phyloP scores from a whole-genome alignment of 83 land plant species.

The Diphasiastrum complanatum region DNA sequence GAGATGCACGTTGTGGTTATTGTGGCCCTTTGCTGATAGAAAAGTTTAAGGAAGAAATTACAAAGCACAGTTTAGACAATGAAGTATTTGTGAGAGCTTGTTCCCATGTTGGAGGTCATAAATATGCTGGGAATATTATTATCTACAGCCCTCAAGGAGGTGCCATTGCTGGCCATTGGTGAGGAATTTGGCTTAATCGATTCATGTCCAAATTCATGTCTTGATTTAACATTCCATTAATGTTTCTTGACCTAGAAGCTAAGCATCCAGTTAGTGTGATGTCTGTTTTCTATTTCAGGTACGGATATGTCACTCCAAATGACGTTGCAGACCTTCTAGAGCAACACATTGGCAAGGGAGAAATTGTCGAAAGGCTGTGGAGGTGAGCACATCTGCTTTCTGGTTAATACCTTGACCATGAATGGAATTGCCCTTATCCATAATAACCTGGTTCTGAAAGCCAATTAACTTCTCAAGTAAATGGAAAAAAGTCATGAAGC shows the following conservation, averaged over 20 bases:
- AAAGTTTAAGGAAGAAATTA: background rate
- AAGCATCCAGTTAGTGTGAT: too few relatives aligned
- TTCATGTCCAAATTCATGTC: background rate
- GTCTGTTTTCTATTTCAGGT: conserved; percentile 4
- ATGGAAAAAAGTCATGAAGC: too few relatives aligned
- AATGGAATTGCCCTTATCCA: too few relatives aligned
- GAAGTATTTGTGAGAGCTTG: conserved; percentile 5
- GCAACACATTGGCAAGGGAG: too few relatives aligned
- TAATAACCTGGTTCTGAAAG: too few relatives aligned
- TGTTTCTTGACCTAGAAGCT: background rate
- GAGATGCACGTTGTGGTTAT: conserved; percentile 10
- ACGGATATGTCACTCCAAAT: conserved; percentile 8
- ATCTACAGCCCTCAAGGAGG: background rate
- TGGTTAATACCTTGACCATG: too few relatives aligned
- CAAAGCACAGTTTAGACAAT: background rate
- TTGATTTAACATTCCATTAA: background rate
- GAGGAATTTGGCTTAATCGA: background rate
- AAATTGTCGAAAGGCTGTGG: too few relatives aligned
- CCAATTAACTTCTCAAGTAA: too few relatives aligned
- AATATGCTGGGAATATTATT: background rate
- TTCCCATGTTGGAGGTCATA: conserved; percentile 8
- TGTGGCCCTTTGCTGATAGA: background rate
- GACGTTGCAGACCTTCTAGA: background rate
- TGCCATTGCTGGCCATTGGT: conserved; percentile 6
- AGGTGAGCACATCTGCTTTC: too few relatives aligned